Conservation (phyloP, 257 asterid genomes). For the Solanum etuberosum region DNA sequence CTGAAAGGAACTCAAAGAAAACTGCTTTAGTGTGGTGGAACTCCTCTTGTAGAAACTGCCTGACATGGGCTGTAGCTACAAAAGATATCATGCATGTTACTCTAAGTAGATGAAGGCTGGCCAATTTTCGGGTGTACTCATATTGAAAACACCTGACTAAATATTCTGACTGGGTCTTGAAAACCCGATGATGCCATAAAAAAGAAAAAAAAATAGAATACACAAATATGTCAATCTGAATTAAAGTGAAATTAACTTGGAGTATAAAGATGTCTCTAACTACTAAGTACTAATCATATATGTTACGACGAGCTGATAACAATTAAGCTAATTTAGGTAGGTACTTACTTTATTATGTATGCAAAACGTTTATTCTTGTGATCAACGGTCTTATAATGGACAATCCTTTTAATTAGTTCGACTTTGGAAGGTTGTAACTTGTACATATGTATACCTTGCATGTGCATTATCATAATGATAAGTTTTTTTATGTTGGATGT, state of each 20-base stretch:
- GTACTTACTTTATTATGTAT: background rate
- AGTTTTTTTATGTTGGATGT: background rate
- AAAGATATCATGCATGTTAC: too few relatives aligned
- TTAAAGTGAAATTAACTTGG: background rate
- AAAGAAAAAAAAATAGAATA: too few relatives aligned
- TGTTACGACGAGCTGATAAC: background rate
- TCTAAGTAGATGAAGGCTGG: too few relatives aligned
- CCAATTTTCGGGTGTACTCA: too few relatives aligned
- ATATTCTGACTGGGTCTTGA: too few relatives aligned
- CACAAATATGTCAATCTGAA: too few relatives aligned
- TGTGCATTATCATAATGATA: background rate
- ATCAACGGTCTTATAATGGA: background rate
- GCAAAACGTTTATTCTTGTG: too few relatives aligned
- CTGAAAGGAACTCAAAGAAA: background rate
- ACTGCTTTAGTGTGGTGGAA: background rate
- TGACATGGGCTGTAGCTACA: background rate
- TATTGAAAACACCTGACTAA: too few relatives aligned
- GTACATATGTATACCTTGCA: background rate
- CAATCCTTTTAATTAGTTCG: background rate
- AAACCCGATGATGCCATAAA: too few relatives aligned
- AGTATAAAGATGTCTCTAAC: background rate
- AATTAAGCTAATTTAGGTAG: background rate
- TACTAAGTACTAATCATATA: background rate
- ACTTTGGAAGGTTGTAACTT: background rate
- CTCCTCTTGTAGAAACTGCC: background rate